Conservation (phyloP, 2,329 filamentous ascomycete genomes). For the Ascochyta fabae region DNA sequence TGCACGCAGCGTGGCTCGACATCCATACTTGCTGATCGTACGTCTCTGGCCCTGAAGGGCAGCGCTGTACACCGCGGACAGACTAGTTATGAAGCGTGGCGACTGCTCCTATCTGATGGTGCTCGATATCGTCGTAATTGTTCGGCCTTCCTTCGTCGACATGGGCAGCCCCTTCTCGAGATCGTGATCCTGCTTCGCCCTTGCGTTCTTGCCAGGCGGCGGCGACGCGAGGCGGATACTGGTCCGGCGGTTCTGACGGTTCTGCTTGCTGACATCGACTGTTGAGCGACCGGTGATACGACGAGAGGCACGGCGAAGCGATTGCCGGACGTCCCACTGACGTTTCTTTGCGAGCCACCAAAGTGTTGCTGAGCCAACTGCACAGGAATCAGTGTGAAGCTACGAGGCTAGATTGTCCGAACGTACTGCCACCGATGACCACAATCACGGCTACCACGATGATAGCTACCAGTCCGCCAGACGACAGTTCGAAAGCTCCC, state of each 20-base stretch:
- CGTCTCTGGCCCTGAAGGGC: neutral
- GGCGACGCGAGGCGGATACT: slow-evolving; percentile 46
- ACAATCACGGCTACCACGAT: slow-evolving; percentile 74
- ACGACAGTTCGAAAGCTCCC: slow-evolving; percentile 68
- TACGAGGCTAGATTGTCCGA: neutral
- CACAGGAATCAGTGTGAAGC: slow-evolving; percentile 18
- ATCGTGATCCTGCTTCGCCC: slow-evolving; percentile 33
- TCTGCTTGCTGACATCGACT: slow-evolving; percentile 33
- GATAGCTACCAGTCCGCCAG: slow-evolving; percentile 74
- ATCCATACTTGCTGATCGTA: neutral
- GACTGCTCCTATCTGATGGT: slow-evolving; percentile 16
- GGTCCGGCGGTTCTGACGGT: slow-evolving; percentile 44
- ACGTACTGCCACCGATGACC: slow-evolving; percentile 67
- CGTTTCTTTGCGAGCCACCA: slow-evolving; percentile 85
- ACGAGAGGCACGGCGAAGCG: slow-evolving; percentile 68
- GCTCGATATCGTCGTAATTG: slow-evolving; percentile 47
- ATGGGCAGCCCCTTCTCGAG: slow-evolving; percentile 44
- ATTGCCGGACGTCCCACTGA: slow-evolving; percentile 80
- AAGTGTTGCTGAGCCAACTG: slow-evolving; percentile 69
- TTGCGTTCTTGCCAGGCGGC: slow-evolving; percentile 34
- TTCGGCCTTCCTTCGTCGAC: slow-evolving; percentile 31
- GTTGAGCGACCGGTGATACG: slow-evolving; percentile 52
- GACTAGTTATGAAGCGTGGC: neutral
- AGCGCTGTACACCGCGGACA: neutral
- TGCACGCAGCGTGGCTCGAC: slow-evolving; percentile 8